Evolutionary conservation across 495 filamentous ascomycete genomes (phyloP), one percentile per base, ranked within the genome.

Genomic region (Sordaria brevicollis): DNA sequence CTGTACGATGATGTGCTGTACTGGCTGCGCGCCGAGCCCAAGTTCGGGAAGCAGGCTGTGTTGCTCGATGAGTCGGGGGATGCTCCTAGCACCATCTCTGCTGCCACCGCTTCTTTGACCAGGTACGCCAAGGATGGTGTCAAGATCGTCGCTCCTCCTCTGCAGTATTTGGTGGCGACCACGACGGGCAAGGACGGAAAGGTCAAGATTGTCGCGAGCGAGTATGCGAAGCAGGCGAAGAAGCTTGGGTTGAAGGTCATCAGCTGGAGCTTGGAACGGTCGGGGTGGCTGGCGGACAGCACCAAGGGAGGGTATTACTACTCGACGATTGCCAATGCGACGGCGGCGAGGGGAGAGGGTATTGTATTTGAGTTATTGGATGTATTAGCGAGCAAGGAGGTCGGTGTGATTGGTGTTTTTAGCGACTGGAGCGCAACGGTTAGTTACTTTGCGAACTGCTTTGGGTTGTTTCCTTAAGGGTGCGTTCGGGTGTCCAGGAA

Each of bases 391-490:
- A 57, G 25, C 1, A 80, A 82, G 70, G 78, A 89, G 72, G 85
- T 89, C 8, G 85, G 85, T 3, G 85, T 87, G 13, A 74, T 76
- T 21, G 84, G 78, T 3, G 84, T 90, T 25, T 90, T 89, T 70
- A 84, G 85, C 10, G 88, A 89, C 74, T 90, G 88, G 88, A 82
- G 83, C 4, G 86, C 85, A 0, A 88, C 86, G 4, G 81, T 86
- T 8, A 88, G 84, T 4, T 90, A 88, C 66, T 90, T 88, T 78
- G 87, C 87, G 68, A 88, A 86, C 69, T 90, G 87, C 74, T 82
- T 89, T 65, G 85, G 84, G 4, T 67, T 83, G 17, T 78, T 80
- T 65, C 49, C 49, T 57, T 57, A 5, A 31, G n/a, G n/a, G n/a
- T n/a, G n/a, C n/a, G n/a, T n/a, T n/a, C n/a, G n/a, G n/a, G n/a